Base-by-base conservation (phyloP, 345 rosid genomes). In the Brassica juncea region DNA sequence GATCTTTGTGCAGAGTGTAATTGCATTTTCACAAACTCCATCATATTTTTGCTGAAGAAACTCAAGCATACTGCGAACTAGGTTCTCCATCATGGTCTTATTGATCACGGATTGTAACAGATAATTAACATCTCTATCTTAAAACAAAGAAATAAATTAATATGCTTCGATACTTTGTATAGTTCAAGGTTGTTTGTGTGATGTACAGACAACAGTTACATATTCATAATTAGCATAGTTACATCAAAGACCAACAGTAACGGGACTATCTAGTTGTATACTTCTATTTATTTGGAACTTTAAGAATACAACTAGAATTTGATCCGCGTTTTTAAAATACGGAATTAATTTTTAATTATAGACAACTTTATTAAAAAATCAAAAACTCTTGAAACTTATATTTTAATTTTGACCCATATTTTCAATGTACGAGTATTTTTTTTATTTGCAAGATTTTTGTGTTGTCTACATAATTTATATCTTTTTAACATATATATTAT, bases 191-290 rank as follows among this genome's bases (percentile, higher is more conserved):
- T 25, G 37, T 37, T 37, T 14, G 55, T 72, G 58, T 59, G 27
- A 23, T 16, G 14, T 58, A 37, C 10, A 37, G 10, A 37, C 44
- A 8, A 37, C 44, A 9, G 44, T 4, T 60, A 60, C 2, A 70
- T 32, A 52, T 28, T 44, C 52, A 44, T 35, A 35, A 35, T 35
- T 35, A 35, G 39, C 39, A 35, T 35, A 35, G 39, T n/a, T 23
- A 25, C 59, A 73, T 10, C 70, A 19, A 14, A 63, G 77, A 30
- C 35, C 32, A 49, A 52, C 64, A 32, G 21, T 64, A 74, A 47
- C 62, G 23, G 60, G 70, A 49, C 65, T 31, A 64, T 64, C 63
- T 49, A 12, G 47, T 74, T 12, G 7, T 58, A 10, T 37, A 6
- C 42, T 37, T 37, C 42, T 37, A 37, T 37, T 6, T 37, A 8